A percentile compares a stretch with the other conserved stretches of the same genome.
These are phyloP conservation scores for Cornus suecica DNA, from an alignment of 148 eudicot species.

Conservation along the genomic window DNA sequence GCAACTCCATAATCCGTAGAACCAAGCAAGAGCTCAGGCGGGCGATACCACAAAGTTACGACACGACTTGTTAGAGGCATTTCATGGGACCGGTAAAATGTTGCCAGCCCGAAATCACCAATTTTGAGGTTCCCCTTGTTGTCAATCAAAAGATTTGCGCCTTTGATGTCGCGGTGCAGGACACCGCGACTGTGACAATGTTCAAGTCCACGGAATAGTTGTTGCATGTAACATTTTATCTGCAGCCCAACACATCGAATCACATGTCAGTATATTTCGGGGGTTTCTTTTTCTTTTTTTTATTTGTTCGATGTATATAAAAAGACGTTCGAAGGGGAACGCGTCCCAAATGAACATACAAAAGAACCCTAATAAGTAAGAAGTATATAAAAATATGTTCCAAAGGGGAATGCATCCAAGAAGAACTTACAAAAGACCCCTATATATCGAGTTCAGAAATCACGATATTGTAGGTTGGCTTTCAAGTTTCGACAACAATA, in stretches of 20 bases:
- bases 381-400: too few species aligned
- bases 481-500: not conserved
- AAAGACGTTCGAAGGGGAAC: too few species aligned
- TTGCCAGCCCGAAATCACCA: constrained; percentile 28
- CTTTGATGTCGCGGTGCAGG: constrained; percentile 28
- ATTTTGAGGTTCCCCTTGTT: constrained; percentile 23
- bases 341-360: too few species aligned
- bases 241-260: constrained; percentile 2
- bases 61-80: constrained; percentile 26
- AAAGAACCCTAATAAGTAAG: too few species aligned
- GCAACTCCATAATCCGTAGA: constrained; percentile 25
- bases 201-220: constrained; percentile 19
- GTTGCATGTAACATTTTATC: constrained; percentile 29
- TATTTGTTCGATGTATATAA: too few species aligned
- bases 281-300: too few species aligned
- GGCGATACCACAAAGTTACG: constrained; percentile 27
- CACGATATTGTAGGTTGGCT: not conserved
- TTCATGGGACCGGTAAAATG: constrained; percentile 5
- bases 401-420: too few species aligned
- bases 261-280: too few species aligned
- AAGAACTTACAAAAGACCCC: too few species aligned
- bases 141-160: constrained; percentile 25
- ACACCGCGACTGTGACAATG: constrained; percentile 27
- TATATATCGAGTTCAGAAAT: too few species aligned
- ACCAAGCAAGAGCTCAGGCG: constrained; percentile 30